Conservation (phyloP, 352 stramenopile species). For the Globisporangium paroecandrum region DNA sequence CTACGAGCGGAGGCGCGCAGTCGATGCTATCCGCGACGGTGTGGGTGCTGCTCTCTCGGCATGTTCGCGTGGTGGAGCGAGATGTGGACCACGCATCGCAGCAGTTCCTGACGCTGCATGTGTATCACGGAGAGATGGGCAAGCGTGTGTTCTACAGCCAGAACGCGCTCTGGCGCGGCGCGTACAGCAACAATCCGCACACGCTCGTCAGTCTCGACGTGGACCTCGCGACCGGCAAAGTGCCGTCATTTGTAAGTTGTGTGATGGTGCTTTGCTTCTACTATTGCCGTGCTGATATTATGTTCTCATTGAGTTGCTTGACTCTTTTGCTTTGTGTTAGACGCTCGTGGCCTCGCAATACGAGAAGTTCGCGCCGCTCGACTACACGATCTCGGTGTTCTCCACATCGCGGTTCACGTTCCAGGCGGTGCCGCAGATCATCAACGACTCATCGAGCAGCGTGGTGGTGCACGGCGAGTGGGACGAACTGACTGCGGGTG, state of each 20-base stretch:
- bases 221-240: slow-evolving; percentile 42
- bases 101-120: slow-evolving; percentile 90
- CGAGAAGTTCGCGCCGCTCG: slow-evolving; percentile 86
- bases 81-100: slow-evolving; percentile 46
- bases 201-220: slow-evolving; percentile 86
- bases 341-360: slow-evolving; percentile 92
- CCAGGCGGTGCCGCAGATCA: slow-evolving; percentile 44
- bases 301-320: not conserved
- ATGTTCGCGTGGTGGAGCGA: slow-evolving; percentile 83
- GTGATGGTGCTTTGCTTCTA: not conserved
- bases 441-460: slow-evolving; percentile 30
- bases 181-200: slow-evolving; percentile 93
- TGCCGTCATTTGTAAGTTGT: slow-evolving; percentile 53
- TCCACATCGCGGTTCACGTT: slow-evolving; percentile 75
- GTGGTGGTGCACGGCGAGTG: slow-evolving; percentile 48
- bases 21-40: slow-evolving; percentile 48
- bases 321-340: slow-evolving; percentile 24
- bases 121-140: slow-evolving; percentile 69
- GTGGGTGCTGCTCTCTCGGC: slow-evolving; percentile 92
- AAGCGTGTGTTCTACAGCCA: slow-evolving; percentile 85
- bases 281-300: not conserved
- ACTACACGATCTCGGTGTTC: slow-evolving; percentile 88
- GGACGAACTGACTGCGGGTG: slow-evolving; percentile 41
- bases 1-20: slow-evolving; percentile 11
- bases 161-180: slow-evolving; percentile 68